Percentiles rank a stretch among this genome's conserved stretches.
Conservation (phyloP, 495 filamentous ascomycete species). For the Podospora fimiseda region DNA sequence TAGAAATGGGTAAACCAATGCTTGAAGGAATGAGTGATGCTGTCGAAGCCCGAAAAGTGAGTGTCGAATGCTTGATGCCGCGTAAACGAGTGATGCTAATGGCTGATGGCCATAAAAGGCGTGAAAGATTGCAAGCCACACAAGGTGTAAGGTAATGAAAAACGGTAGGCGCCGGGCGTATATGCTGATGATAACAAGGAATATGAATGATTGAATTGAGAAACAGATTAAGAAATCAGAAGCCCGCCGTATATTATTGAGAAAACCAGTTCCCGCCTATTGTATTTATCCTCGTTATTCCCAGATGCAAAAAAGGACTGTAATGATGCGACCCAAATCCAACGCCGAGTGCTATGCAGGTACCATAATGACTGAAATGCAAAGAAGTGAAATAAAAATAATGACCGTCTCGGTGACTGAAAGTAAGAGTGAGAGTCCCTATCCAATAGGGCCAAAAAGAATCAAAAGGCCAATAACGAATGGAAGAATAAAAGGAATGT, state of each 20-base stretch:
- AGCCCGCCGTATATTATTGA: too few species aligned
- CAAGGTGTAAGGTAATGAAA: too few species aligned
- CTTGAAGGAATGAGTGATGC: too few species aligned
- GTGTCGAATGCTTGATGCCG: too few species aligned
- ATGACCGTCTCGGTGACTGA: neutral
- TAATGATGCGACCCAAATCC: neutral
- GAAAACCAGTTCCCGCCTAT: too few species aligned
- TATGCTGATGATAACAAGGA: too few species aligned
- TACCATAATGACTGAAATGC: too few species aligned
- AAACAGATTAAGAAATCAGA: neutral
- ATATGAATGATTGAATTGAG: neutral
- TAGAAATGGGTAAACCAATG: neutral
- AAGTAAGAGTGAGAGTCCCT: neutral
- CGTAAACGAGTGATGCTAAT: too few species aligned
- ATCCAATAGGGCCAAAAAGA: neutral
- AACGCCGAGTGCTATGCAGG: neutral
- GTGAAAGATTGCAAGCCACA: too few species aligned
- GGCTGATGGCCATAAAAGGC: too few species aligned
- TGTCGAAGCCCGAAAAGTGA: too few species aligned
- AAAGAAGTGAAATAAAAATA: neutral
- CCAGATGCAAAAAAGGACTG: neutral
- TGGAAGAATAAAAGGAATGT: neutral
- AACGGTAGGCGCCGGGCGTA: too few species aligned
- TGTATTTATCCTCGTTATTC: neutral
- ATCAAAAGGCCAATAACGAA: neutral